Evolutionary conservation across 345 rosid species (phyloP), one percentile per base, ranked within the genome.

Genomic region (Trapa incisa): DNA sequence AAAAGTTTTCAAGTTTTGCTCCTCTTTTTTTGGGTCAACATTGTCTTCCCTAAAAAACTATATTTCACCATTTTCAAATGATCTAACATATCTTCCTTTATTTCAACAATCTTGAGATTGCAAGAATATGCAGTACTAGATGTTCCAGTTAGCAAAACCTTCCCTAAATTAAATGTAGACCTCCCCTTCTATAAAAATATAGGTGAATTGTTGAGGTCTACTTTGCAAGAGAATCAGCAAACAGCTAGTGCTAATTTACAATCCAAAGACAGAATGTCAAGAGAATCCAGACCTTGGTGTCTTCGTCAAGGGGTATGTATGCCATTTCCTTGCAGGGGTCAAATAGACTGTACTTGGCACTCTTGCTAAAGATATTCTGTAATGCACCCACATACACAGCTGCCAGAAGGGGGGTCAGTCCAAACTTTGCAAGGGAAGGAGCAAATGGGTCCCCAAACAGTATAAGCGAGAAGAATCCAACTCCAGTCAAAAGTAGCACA

Each of bases 291-390:
- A 94, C 97, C 99, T 88, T 94, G 47, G 99, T 94, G 81, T 91
- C 97, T 75, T 94, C 97, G 13, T 94, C 99, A 54, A 94, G 71
- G 10, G 96, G 99, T 75, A 94, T 94, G 65, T 94, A 94, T 4
- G 96, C 97, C 99, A 94, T 94, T 77, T 94, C 99, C 77, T 94
- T 94, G 83, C 99, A 94, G 64, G 99, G 97, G 68, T 94, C 99
- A 53, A 94, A 94, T 79, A 94, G 85, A 73, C 95, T 93, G 88
- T 93, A 93, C 75, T 93, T 93, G 77, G 98, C 98, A 38, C 98
- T 93, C 92, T 93, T 93, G 85, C 98, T 94, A 92, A 94, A 94
- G 76, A 94, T 94, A 75, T 94, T 94, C 81, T 94, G 99, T 80
- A 94, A 38, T 45, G 99, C 99, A 64, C 99, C 99, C 43, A 94